Conservation (phyloP, 1,139 yeast genomes). For the Pichia sp. region DNA sequence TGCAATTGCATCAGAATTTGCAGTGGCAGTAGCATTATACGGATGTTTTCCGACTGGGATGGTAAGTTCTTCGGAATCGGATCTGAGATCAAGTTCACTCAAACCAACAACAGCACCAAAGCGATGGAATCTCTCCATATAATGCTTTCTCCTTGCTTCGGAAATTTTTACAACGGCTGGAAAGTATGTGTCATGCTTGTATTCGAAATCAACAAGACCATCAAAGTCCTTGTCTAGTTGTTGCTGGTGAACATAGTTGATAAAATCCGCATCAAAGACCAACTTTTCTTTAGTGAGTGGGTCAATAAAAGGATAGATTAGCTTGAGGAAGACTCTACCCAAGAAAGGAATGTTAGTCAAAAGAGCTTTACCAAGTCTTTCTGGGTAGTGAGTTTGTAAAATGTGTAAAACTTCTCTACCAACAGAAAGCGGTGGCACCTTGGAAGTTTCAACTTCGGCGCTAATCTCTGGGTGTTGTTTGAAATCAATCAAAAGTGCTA, state of each 20-base stretch:
- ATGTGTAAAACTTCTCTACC: slow-evolving; percentile 81
- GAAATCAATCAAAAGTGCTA: slow-evolving; percentile 85
- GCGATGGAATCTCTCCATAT: slow-evolving; percentile 39
- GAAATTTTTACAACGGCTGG: slow-evolving; percentile 41
- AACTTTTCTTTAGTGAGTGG: slow-evolving; percentile 90
- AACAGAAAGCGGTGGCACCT: slow-evolving; percentile 75
- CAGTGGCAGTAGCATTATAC: slow-evolving; percentile 8
- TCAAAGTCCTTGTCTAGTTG: slow-evolving; percentile 83
- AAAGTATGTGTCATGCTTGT: slow-evolving; percentile 46
- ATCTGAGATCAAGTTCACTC: slow-evolving; percentile 73
- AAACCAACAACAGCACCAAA: slow-evolving; percentile 46
- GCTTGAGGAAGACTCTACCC: slow-evolving; percentile 82
- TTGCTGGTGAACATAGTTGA: slow-evolving; percentile 67
- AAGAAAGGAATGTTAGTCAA: slow-evolving; percentile 90
- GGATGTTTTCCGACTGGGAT: slow-evolving; percentile 32
- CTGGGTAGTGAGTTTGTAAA: slow-evolving; percentile 93
- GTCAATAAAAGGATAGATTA: slow-evolving; percentile 91
- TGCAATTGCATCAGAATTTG: background rate
- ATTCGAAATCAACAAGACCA: slow-evolving; percentile 70
- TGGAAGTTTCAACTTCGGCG: slow-evolving; percentile 44
- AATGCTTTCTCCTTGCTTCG: slow-evolving; percentile 33
- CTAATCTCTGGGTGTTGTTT: slow-evolving; percentile 51
- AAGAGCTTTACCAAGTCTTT: slow-evolving; percentile 84
- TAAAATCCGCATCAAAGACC: slow-evolving; percentile 83
- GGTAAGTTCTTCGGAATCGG: slow-evolving; percentile 38